Conservation (phyloP, 345 rosid species). For the Gossypium raimondii region DNA sequence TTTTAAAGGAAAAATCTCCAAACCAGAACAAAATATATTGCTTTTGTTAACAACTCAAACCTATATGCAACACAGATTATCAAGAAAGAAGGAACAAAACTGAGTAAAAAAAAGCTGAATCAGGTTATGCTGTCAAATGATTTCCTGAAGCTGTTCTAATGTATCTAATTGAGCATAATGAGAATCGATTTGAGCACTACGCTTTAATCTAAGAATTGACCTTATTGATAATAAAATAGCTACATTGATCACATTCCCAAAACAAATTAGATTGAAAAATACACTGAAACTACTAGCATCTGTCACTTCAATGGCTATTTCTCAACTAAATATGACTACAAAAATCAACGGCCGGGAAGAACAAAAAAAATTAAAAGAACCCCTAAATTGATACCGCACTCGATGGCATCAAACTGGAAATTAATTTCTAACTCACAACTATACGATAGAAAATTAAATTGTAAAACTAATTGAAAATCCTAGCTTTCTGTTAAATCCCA, state of each 20-base stretch:
- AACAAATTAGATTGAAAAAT: not conserved
- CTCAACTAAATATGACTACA: not conserved
- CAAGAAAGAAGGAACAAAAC: not conserved
- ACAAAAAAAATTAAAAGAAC: not conserved
- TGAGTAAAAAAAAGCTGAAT: not conserved
- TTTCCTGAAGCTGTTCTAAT: not conserved
- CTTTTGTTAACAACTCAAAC: not conserved
- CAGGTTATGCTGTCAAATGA: not conserved
- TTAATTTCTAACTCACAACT: not conserved
- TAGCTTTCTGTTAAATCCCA: not conserved
- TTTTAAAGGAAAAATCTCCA: not conserved
- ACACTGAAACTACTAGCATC: not conserved
- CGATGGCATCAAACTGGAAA: not conserved
- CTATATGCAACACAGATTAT: not conserved
- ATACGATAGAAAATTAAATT: not conserved
- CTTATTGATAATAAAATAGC: not conserved
- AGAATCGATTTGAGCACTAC: not conserved
- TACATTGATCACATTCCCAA: not conserved
- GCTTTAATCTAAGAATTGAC: not conserved
- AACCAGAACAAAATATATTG: not conserved
- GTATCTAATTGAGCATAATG: not conserved
- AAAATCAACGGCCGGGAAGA: not conserved
- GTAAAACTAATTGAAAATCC: not conserved
- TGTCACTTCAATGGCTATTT: not conserved
- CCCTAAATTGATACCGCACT: not conserved